Evolutionary conservation across 768 basidiomycete species (phyloP).

Genomic region (Pluteus cervinus): DNA sequence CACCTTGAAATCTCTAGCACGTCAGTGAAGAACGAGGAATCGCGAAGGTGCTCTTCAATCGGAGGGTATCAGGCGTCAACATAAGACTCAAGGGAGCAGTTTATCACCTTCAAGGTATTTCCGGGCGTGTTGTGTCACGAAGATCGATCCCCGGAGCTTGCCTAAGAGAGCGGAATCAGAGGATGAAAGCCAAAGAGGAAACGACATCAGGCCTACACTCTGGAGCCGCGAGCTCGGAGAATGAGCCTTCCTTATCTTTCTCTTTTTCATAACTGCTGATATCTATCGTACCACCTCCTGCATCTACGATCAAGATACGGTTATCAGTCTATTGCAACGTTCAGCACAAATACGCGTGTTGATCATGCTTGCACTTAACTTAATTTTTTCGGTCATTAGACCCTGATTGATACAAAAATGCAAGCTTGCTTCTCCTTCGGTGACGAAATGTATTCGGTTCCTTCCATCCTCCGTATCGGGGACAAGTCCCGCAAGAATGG

Average conservation of each 20-base stretch:
- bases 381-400: constrained; percentile 31
- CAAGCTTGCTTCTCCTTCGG: constrained; percentile 58
- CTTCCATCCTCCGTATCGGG: constrained; percentile 30
- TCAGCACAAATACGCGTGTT: neutral
- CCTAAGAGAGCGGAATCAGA: constrained; percentile 16
- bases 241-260: constrained; percentile 11
- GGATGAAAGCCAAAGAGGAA: neutral
- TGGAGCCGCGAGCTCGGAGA: constrained; percentile 27
- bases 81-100: neutral
- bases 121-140: constrained; percentile 19
- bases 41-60: constrained; percentile 24
- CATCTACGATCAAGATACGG: constrained; percentile 34
- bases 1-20: constrained; percentile 24
- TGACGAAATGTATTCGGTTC: constrained; percentile 47
- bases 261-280: constrained; percentile 29
- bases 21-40: constrained; percentile 21
- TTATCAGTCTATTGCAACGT: constrained; percentile 19
- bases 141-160: constrained; percentile 13
- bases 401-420: constrained; percentile 48
- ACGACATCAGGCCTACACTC: constrained; percentile 2
- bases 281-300: constrained; percentile 40
- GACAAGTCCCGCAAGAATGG: constrained; percentile 45
- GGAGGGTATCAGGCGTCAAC: neutral
- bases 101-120: constrained; percentile 24
- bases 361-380: constrained; percentile 15